Base-by-base conservation (phyloP, 139 green algal genomes). In the Asterochloris erici region DNA sequence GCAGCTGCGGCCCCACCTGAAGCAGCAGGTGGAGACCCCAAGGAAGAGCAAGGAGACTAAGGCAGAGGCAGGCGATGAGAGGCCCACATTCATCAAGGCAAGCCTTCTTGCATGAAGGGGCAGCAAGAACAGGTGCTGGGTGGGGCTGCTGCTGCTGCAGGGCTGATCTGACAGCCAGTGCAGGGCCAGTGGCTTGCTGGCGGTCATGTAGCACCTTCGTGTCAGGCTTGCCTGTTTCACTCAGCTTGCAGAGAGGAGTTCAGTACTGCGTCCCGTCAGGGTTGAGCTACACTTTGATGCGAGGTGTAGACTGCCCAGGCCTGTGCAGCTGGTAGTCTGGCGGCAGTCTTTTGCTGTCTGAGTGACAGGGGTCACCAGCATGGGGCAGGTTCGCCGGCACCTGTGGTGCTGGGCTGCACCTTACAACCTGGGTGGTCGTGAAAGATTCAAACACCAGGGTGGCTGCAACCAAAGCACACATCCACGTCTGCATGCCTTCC, bases 1-100 rank as follows among this genome's bases (percentile, higher is more conserved):
- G 69, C 93, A 97, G 87, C 78, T 98, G 85, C 91, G 95, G 12
- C 95, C 94, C 38, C 85, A 87, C 14, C 79, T 97, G 84, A 74
- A 79, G 21, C 87, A 98, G 81, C 81, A 98, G 2, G 91, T 94
- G 77, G 74, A 77, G 38, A 68, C 87, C 14, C 82, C 73, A 14
- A 78, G 81, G 79, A 23, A 63, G 70, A 14, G 27, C 6, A 63
- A 84, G 27, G 66, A 82, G 70, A 63, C 80, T 61, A 62, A 62
- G 2, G 74, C 63, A 24, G 77, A 28, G 38, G 84, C 62, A 68
- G 79, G 69, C 69, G 17, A 87, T 12, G 63, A 79, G 29, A 79
- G 63, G 28, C 74, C 74, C 38, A 66, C 74, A 28, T 79, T 79
- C n/a, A n/a, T 79, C 38, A 79, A 47, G 28, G 74, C 66, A 27